Evolutionary conservation across 225 moss, liverwort and hornwort genomes (phyloP).

Genomic region (Straminergon stramineum): DNA sequence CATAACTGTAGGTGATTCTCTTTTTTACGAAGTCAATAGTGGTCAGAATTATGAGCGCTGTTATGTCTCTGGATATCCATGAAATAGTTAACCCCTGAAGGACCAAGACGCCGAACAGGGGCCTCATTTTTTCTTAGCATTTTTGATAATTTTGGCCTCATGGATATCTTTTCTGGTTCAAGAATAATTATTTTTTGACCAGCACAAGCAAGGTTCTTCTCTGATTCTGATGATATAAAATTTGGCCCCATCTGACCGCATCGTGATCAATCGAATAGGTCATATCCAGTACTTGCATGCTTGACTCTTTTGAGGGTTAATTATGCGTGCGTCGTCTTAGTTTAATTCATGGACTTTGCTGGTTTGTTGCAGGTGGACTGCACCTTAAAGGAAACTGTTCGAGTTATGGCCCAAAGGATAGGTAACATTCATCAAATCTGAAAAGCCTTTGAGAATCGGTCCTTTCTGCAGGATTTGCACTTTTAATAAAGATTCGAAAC

Average conservation of each 20-base stretch:
- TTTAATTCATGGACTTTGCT: not conserved
- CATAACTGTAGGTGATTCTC: not conserved
- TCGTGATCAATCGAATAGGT: not conserved
- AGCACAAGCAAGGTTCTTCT: not conserved
- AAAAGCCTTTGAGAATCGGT: not conserved
- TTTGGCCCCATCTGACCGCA: not conserved
- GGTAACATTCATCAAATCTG: conserved; percentile 31
- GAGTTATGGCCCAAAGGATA: conserved; percentile 59
- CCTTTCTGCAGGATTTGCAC: not conserved
- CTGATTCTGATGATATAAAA: not conserved
- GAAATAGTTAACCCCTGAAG: not conserved
- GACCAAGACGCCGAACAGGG: not conserved
- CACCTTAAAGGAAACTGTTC: conserved; percentile 38
- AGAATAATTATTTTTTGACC: not conserved
- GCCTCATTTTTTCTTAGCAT: not conserved
- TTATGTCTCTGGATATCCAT: not conserved
- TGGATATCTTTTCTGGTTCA: not conserved
- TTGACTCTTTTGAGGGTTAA: not conserved
- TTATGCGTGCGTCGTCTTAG: not conserved
- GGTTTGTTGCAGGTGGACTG: conserved; percentile 53
- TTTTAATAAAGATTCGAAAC: not conserved
- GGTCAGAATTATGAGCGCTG: not conserved
- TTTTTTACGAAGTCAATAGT: not conserved
- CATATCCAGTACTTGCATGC: not conserved
- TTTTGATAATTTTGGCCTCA: not conserved